Conservation (phyloP, 768 basidiomycete genomes). For the Gyrodon lividus region DNA sequence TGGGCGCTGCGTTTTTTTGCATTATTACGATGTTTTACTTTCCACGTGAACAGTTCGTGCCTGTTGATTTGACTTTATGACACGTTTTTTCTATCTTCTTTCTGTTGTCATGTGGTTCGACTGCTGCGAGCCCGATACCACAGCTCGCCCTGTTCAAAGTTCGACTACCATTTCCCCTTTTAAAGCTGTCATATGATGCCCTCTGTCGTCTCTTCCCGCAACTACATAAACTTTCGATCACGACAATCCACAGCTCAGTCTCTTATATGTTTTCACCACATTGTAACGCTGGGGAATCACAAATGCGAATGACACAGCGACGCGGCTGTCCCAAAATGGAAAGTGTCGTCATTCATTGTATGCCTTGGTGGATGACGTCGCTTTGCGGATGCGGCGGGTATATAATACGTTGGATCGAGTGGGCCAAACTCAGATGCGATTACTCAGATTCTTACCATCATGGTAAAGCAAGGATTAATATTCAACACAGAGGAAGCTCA, state of each 20-base stretch:
- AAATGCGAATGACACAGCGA: too few species aligned
- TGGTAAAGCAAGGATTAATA: constrained; percentile 15
- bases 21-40: constrained; percentile 1
- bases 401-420: background rate
- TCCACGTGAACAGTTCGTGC: background rate
- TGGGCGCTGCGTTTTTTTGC: background rate
- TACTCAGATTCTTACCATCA: background rate
- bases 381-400: too few species aligned
- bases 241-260: background rate
- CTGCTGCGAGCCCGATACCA: background rate
- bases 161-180: background rate
- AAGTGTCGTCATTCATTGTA: constrained; percentile 4
- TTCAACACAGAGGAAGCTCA: constrained; percentile 40
- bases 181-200: background rate
- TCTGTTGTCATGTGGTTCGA: too few species aligned
- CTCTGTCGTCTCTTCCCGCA: background rate
- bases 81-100: background rate
- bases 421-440: background rate
- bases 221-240: background rate
- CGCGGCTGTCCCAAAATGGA: background rate
- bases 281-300: too few species aligned
- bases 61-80: too few species aligned
- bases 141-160: background rate
- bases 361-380: constrained; percentile 6
- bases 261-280: background rate